These are phyloP conservation scores for Torulaspora maleeae DNA, from an alignment of 805 yeast genomes.

Conservation along the genomic window DNA sequence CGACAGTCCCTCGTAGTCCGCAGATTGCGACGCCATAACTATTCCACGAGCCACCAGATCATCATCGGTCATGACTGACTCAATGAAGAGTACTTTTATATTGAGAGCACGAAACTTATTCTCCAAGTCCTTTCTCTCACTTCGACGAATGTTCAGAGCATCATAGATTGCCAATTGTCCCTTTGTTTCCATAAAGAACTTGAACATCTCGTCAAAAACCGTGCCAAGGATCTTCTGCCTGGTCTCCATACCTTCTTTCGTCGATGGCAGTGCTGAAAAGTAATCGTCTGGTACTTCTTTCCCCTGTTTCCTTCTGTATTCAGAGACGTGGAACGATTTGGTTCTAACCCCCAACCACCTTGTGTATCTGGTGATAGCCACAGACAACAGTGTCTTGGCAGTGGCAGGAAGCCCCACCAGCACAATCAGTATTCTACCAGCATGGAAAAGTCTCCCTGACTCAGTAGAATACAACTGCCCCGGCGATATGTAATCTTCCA, in stretches of 20 bases:
- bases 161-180: conserved; percentile 97
- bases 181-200: conserved; percentile 65
- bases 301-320: conserved; percentile 61
- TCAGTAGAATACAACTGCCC: conserved; percentile 93
- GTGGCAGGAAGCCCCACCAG: conserved; percentile 93
- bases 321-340: conserved; percentile 86
- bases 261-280: conserved; percentile 52
- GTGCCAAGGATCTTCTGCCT: conserved; percentile 56
- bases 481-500: conserved; percentile 62
- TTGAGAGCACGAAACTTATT: conserved; percentile 50
- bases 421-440: conserved; percentile 86
- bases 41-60: conserved; percentile 68
- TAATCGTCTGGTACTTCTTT: conserved; percentile 63
- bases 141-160: conserved; percentile 81
- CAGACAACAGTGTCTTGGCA: conserved; percentile 91
- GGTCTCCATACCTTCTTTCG: conserved; percentile 45
- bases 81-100: conserved; percentile 82
- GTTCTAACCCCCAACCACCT: conserved; percentile 96
- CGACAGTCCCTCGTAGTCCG: conserved; percentile 79
- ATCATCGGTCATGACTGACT: conserved; percentile 74
- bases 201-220: conserved; percentile 64
- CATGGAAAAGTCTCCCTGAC: conserved; percentile 88
- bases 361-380: conserved; percentile 82
- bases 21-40: conserved; percentile 78
- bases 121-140: conserved; percentile 57